Conservation (phyloP, 805 yeast genomes). For the Candida endomychidarum region DNA sequence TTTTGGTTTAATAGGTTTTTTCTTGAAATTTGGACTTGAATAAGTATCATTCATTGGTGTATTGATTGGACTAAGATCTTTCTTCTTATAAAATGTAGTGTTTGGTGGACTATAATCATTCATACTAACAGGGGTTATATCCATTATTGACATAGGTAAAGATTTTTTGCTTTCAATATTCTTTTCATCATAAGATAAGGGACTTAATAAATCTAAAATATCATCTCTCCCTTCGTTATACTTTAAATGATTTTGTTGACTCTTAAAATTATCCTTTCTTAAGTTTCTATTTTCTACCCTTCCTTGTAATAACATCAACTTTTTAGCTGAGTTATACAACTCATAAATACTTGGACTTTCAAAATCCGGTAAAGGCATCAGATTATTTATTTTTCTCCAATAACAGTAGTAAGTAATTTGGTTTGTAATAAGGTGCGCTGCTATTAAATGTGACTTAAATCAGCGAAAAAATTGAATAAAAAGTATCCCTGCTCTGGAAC, state of each 20-base stretch:
- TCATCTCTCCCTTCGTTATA: slow-evolving; percentile 3
- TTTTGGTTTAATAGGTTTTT: slow-evolving; percentile 12
- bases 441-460: no score
- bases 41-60: slow-evolving; percentile 10
- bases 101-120: slow-evolving; percentile 24
- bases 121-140: slow-evolving; percentile 34
- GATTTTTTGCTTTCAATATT: slow-evolving; percentile 6
- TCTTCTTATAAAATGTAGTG: slow-evolving; percentile 16
- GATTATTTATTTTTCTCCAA: neutral
- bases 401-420: no score
- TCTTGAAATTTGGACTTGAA: slow-evolving; percentile 7
- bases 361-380: slow-evolving; percentile 13
- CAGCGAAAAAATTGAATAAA: no score
- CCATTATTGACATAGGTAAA: slow-evolving; percentile 15
- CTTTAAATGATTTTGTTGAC: slow-evolving; percentile 27
- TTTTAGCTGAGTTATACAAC: slow-evolving; percentile 42
- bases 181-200: slow-evolving; percentile 36
- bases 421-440: no score
- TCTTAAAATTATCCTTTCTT: slow-evolving; percentile 29
- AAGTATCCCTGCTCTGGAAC: no score
- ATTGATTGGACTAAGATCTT: slow-evolving; percentile 20
- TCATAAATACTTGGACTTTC: slow-evolving; percentile 39
- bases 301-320: slow-evolving; percentile 36
- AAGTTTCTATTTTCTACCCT: slow-evolving; percentile 40
- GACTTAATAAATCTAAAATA: slow-evolving; percentile 35